Evolutionary conservation across 345 rosid species (phyloP).

Genomic region (Aquilaria sinensis): DNA sequence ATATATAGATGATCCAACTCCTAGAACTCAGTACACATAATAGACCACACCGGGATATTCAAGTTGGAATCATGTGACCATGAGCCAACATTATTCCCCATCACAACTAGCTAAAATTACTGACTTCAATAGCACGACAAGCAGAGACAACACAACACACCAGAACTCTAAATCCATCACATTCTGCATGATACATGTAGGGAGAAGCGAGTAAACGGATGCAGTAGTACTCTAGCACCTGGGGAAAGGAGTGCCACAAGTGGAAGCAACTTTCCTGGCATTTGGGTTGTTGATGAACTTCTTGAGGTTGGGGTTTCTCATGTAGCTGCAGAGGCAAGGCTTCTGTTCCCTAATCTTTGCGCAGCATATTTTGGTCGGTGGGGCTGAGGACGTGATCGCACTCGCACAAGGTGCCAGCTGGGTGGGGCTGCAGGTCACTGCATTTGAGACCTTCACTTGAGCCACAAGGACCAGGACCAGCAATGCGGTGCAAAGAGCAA

Average conservation of each 20-base stretch:
- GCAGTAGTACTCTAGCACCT: constrained; percentile 40
- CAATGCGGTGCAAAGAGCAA: constrained; percentile 27
- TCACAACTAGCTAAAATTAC: constrained; percentile 4
- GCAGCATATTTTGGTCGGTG: constrained; percentile 69
- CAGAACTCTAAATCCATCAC: constrained; percentile 2
- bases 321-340: constrained; percentile 89
- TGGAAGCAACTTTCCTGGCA: constrained; percentile 80
- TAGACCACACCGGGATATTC: constrained; percentile 16
- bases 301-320: constrained; percentile 64
- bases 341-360: constrained; percentile 71
- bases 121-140: constrained; percentile 6
- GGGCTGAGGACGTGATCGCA: constrained; percentile 66
- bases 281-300: constrained; percentile 72
- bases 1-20: constrained; percentile 2
- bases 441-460: constrained; percentile 36
- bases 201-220: no score
- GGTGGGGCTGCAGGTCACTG: constrained; percentile 71
- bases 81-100: constrained; percentile 20
- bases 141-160: constrained; percentile 10
- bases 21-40: constrained; percentile 5
- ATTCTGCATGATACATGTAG: constrained; percentile 10
- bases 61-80: constrained; percentile 19
- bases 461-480: constrained; percentile 35
- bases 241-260: constrained; percentile 85
- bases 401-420: constrained; percentile 78